phyloP scores from a whole-genome alignment of 345 rosid genomes.

The Zanthoxylum bungeanum region DNA sequence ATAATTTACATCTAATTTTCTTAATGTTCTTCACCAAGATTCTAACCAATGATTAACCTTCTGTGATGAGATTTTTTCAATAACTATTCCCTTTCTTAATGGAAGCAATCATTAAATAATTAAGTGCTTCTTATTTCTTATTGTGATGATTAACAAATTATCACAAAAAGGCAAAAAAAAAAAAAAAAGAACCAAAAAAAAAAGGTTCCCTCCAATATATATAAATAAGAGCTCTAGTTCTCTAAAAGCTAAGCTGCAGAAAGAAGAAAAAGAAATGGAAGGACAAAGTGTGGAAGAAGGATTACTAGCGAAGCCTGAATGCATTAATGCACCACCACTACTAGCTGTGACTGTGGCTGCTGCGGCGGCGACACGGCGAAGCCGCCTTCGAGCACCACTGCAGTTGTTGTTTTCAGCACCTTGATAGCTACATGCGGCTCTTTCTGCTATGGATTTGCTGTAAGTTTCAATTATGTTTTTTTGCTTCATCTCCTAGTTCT shows the following conservation, averaged over 20 bases:
- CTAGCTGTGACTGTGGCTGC: too few species aligned
- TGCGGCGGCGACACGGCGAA: not conserved
- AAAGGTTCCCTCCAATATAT: too few species aligned
- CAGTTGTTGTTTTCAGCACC: slow-evolving; percentile 40
- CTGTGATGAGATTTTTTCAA: not conserved
- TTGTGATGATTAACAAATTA: too few species aligned
- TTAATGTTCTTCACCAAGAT: not conserved
- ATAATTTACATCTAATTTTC: too few species aligned
- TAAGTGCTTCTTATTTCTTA: too few species aligned
- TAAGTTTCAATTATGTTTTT: too few species aligned
- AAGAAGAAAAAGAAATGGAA: not conserved
- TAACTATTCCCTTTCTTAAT: not conserved
- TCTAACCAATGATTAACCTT: not conserved
- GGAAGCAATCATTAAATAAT: not conserved
- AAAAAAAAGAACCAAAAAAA: too few species aligned
- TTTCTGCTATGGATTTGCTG: slow-evolving; percentile 47
- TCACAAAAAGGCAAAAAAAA: too few species aligned
- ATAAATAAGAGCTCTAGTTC: too few species aligned
- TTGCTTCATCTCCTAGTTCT: too few species aligned
- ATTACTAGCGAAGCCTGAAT: not conserved
- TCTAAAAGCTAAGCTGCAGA: too few species aligned
- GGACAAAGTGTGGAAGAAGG: slow-evolving; percentile 1
- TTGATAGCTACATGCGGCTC: slow-evolving; percentile 52
- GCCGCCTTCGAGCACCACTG: slow-evolving; percentile 4
- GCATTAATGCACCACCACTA: not conserved